These are phyloP conservation scores for Stemphylium beticola DNA, from an alignment of 2,329 filamentous ascomycete species.

Conservation along the genomic window DNA sequence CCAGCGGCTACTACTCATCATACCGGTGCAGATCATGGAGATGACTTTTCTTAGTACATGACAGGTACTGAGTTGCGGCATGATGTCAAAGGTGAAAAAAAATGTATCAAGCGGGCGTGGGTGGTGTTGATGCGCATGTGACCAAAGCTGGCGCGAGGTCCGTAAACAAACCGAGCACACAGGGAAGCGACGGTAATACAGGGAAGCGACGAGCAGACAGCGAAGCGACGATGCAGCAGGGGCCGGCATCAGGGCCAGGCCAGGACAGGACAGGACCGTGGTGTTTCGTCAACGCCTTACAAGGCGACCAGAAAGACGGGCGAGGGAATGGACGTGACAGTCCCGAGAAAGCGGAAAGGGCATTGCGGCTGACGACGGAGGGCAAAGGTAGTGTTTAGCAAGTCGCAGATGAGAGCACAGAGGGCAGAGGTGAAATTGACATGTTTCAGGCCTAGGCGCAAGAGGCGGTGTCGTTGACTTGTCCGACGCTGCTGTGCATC, in stretches of 20 bases:
- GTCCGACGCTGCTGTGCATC: not conserved
- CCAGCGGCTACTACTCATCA: not conserved
- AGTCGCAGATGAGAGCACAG: conserved; percentile 1
- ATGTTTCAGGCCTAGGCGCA: not conserved
- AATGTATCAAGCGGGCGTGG: not conserved
- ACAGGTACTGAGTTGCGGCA: not conserved
- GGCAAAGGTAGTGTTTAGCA: not conserved
- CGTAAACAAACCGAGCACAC: conserved; percentile 2
- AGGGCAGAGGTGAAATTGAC: not conserved
- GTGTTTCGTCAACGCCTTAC: not conserved
- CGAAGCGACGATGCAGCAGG: not conserved
- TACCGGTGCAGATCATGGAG: not conserved
- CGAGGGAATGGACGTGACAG: not conserved
- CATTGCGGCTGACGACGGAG: not conserved
- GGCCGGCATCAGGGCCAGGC: not conserved
- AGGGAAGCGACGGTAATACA: not conserved
- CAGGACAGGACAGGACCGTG: no score
- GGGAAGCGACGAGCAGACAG: conserved; percentile 1
- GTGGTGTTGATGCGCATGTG: conserved; percentile 11
- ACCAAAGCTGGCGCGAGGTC: conserved; percentile 7
- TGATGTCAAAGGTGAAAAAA: conserved; percentile 12
- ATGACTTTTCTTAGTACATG: no score
- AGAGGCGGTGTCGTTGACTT: not conserved
- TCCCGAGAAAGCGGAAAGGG: not conserved
- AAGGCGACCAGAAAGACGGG: conserved; percentile 4